phyloP scores from a whole-genome alignment of 2,329 filamentous ascomycete genomes.

The Aspergillus tamarii region DNA sequence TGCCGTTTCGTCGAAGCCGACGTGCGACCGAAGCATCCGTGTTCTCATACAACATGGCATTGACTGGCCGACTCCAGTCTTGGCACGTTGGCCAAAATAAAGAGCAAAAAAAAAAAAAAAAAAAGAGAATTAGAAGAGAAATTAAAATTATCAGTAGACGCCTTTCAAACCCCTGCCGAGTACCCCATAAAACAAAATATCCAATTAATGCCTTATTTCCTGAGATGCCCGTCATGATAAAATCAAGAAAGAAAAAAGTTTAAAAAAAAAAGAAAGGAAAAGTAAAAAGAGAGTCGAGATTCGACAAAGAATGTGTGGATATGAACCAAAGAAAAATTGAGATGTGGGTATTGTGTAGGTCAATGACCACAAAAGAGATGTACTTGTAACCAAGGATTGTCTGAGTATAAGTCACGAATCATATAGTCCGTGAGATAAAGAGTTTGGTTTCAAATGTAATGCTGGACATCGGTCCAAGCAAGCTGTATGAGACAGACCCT shows the following conservation, averaged over 20 bases:
- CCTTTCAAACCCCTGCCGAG: conserved; percentile 18
- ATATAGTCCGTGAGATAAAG: not conserved
- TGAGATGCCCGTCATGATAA: conserved; percentile 8
- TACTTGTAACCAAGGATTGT: conserved; percentile 1
- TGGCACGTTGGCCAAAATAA: conserved; percentile 9
- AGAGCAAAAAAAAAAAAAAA: not conserved
- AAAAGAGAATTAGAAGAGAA: conserved; percentile 13
- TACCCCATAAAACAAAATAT: conserved; percentile 17
- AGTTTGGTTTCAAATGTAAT: not conserved
- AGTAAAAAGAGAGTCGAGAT: not conserved
- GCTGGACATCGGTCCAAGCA: not conserved
- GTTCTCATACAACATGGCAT: conserved; percentile 18
- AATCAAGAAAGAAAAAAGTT: not conserved
- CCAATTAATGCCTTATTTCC: conserved; percentile 16
- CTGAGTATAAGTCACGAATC: not conserved
- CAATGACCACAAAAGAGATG: conserved; percentile 7
- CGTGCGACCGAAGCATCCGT: conserved; percentile 15
- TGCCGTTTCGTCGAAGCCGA: conserved; percentile 9
- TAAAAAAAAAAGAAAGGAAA: not conserved
- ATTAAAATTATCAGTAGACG: conserved; percentile 18
- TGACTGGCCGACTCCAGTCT: conserved; percentile 9
- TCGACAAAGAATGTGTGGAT: conserved; percentile 13
- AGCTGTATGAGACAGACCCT: not conserved
- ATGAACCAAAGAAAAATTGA: conserved; percentile 2
- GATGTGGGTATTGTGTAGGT: not conserved